Percentiles rank a stretch among this genome's conserved stretches.
Evolutionary conservation across 177 flowering plant species (phyloP).

Genomic region (Vitis hybrid): DNA sequence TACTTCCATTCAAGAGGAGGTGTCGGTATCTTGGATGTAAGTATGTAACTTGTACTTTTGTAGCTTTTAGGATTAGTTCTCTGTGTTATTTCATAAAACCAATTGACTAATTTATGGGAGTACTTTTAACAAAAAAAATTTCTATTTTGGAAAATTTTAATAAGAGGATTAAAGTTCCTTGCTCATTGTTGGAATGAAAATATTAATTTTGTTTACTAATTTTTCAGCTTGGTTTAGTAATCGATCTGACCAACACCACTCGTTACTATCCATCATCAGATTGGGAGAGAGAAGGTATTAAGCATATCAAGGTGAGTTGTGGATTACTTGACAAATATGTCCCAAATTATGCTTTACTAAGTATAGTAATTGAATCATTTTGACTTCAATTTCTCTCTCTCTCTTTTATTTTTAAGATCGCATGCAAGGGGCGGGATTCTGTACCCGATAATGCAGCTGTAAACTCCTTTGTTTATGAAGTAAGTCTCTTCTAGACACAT

Average conservation of each 20-base stretch:
- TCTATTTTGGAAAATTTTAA: not conserved
- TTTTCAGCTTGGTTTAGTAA: slow-evolving; percentile 87
- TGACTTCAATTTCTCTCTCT: not conserved
- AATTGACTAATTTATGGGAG: too few relatives aligned
- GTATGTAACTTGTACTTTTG: too few relatives aligned
- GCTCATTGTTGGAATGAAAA: not conserved
- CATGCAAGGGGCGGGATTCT: slow-evolving; percentile 83
- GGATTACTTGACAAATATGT: not conserved
- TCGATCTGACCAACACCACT: slow-evolving; percentile 87
- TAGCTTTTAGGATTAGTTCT: too few relatives aligned
- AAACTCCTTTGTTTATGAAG: slow-evolving; percentile 83
- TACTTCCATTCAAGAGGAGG: too few relatives aligned
- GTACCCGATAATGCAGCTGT: slow-evolving; percentile 88
- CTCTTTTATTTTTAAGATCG: slow-evolving; percentile 43
- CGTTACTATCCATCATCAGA: slow-evolving; percentile 74
- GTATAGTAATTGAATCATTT: not conserved
- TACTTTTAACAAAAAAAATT: too few relatives aligned
- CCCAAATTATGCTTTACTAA: not conserved
- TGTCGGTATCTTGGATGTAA: too few relatives aligned
- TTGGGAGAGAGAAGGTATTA: slow-evolving; percentile 81
- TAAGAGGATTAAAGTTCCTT: not conserved
- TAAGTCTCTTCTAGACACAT: slow-evolving; percentile 16
- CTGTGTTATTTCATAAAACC: too few relatives aligned
- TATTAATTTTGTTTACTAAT: not conserved
- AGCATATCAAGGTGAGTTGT: slow-evolving; percentile 83